Percentiles rank a stretch among this genome's conserved stretches.
These are phyloP conservation scores for Chenopodium suecicum DNA, from an alignment of 148 eudicot species.

Conservation along the genomic window DNA sequence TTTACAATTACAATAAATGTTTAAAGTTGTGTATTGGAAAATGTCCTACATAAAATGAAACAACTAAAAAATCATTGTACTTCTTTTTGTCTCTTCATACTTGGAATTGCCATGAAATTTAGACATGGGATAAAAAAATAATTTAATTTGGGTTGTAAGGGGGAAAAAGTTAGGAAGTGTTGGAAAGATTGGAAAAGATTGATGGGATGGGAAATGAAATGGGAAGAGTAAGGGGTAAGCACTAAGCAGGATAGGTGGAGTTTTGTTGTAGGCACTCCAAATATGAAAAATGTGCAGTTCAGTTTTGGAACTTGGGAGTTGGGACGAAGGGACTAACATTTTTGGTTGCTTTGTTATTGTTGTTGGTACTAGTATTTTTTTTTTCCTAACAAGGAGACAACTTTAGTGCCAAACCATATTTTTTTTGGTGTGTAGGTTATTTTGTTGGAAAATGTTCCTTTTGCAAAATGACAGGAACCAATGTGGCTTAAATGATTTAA, in stretches of 20 bases:
- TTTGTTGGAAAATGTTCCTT: background rate
- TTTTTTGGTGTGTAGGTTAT: background rate
- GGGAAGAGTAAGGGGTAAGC: background rate
- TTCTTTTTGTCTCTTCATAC: background rate
- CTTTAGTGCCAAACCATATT: background rate
- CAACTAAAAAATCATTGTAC: too few relatives aligned
- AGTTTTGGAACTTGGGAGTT: background rate
- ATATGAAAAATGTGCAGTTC: background rate
- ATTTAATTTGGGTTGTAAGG: background rate
- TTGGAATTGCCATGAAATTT: background rate
- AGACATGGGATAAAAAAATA: background rate
- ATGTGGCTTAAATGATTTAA: background rate
- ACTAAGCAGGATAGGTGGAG: background rate
- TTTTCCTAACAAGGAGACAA: background rate
- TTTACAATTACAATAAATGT: too few relatives aligned
- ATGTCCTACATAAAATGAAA: too few relatives aligned
- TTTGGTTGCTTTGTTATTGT: too few relatives aligned
- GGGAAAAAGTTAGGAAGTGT: background rate
- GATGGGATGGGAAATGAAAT: background rate
- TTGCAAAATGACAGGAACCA: background rate
- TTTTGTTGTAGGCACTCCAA: background rate
- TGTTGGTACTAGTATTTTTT: too few relatives aligned
- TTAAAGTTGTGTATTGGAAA: too few relatives aligned
- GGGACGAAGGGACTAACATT: background rate
- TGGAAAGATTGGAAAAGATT: background rate